phyloP scores from a whole-genome alignment of 805 yeast species.

The Wickerhamomyces alni region DNA sequence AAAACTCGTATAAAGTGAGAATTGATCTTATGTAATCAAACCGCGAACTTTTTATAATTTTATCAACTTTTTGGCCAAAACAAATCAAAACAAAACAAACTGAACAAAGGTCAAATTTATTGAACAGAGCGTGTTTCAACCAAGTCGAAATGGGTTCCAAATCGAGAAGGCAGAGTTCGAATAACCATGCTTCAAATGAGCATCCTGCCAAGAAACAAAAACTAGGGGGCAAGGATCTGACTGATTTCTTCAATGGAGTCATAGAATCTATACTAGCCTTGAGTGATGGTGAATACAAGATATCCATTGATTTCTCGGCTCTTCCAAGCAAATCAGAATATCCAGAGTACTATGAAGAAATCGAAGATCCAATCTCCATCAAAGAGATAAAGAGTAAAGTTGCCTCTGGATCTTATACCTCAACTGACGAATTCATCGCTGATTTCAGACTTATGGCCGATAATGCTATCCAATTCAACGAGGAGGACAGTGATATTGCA shows the following conservation, averaged over 20 bases:
- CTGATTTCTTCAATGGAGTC: conserved; percentile 26
- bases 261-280: conserved; percentile 28
- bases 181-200: neutral
- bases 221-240: conserved; percentile 11
- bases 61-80: no score
- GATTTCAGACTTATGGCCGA: conserved; percentile 64
- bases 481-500: conserved; percentile 58
- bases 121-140: neutral
- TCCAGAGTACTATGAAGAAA: conserved; percentile 72
- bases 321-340: conserved; percentile 70
- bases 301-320: conserved; percentile 48
- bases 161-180: neutral
- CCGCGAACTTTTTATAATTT: no score
- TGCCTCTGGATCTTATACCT: conserved; percentile 27
- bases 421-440: conserved; percentile 37
- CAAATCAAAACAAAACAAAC: neutral
- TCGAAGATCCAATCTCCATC: conserved; percentile 61
- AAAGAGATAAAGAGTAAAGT: conserved; percentile 54
- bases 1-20: no score
- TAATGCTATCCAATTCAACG: conserved; percentile 73
- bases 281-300: conserved; percentile 28
- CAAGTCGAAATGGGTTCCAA: neutral
- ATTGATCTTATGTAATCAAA: no score
- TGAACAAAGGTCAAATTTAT: no score
- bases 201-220: conserved; percentile 14